These are phyloP conservation scores for Hypoxylon sp. DNA, from an alignment of 2,329 filamentous ascomycete species.

Conservation along the genomic window DNA sequence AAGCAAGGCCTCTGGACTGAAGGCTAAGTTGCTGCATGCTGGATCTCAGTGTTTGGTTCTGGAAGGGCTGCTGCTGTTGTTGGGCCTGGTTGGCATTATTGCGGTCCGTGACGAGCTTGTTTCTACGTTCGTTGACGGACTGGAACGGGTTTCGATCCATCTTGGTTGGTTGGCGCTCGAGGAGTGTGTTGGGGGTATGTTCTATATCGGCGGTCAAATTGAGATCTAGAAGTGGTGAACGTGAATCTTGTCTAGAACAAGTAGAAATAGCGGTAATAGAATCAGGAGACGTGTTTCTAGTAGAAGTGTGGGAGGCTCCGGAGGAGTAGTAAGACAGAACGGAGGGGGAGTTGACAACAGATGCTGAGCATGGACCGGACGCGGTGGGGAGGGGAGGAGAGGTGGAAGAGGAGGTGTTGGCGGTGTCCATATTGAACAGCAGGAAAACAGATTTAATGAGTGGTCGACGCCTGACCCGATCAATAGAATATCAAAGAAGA, in stretches of 20 bases:
- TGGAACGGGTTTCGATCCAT: slow-evolving; percentile 52
- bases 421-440: slow-evolving; percentile 48
- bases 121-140: slow-evolving; percentile 49
- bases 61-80: slow-evolving; percentile 30
- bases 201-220: slow-evolving; percentile 43
- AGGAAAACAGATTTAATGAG: slow-evolving; percentile 21
- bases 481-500: slow-evolving; percentile 40
- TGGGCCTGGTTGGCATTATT: slow-evolving; percentile 33
- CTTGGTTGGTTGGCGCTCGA: slow-evolving; percentile 39
- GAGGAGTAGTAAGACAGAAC: slow-evolving; percentile 51
- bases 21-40: slow-evolving; percentile 30
- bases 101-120: slow-evolving; percentile 47
- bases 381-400: slow-evolving; percentile 37
- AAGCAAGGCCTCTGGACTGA: slow-evolving; percentile 46
- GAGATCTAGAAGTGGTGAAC: slow-evolving; percentile 46
- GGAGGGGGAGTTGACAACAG: slow-evolving; percentile 46
- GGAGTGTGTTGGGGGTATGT: slow-evolving; percentile 36
- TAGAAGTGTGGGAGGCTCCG: slow-evolving; percentile 47
- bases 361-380: slow-evolving; percentile 32
- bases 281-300: slow-evolving; percentile 48
- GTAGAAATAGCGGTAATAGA: slow-evolving; percentile 29
- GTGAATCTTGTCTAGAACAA: slow-evolving; percentile 38
- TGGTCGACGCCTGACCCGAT: slow-evolving; percentile 21
- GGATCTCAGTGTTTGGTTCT: slow-evolving; percentile 38
- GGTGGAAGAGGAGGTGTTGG: slow-evolving; percentile 22